Percentiles rank a stretch among this genome's conserved stretches.
These are phyloP conservation scores for Arthrobotrys megalospora DNA, from an alignment of 2,329 filamentous ascomycete genomes.

Conservation along the genomic window DNA sequence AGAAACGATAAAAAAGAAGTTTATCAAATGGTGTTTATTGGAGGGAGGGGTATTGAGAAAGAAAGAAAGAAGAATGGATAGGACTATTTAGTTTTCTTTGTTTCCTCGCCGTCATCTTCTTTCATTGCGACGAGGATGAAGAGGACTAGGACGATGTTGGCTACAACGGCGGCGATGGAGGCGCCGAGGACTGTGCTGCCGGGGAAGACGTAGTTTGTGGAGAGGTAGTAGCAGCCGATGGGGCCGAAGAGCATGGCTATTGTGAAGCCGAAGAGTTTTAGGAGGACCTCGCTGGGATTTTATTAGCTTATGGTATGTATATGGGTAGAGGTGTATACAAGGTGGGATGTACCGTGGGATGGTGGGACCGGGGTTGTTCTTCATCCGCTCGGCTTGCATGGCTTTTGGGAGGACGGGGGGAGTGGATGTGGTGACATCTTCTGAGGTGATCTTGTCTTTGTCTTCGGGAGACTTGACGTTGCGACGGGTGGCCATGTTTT, in stretches of 20 bases:
- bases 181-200: slow-evolving; percentile 71
- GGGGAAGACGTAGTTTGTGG: slow-evolving; percentile 81
- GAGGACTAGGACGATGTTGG: slow-evolving; percentile 90
- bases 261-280: slow-evolving; percentile 91
- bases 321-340: slow-evolving; percentile 7
- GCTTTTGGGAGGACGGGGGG: slow-evolving; percentile 66
- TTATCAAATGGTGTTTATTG: too few species aligned
- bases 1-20: too few species aligned
- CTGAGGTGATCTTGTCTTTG: slow-evolving; percentile 68
- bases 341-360: slow-evolving; percentile 85
- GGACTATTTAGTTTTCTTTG: slow-evolving; percentile 71
- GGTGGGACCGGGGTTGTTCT: slow-evolving; percentile 72
- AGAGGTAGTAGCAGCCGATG: slow-evolving; percentile 89
- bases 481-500: slow-evolving; percentile 78
- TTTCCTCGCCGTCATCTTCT: slow-evolving; percentile 77
- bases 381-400: slow-evolving; percentile 69
- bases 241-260: slow-evolving; percentile 90
- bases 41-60: not conserved
- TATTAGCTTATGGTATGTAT: not conserved
- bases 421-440: slow-evolving; percentile 74
- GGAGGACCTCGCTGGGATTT: slow-evolving; percentile 80
- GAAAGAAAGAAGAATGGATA: not conserved
- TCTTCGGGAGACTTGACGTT: slow-evolving; percentile 76
- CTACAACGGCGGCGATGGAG: slow-evolving; percentile 83
- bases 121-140: slow-evolving; percentile 93